Base-by-base conservation (phyloP, 108 stramenopile species). In the Nitzschia palea region DNA sequence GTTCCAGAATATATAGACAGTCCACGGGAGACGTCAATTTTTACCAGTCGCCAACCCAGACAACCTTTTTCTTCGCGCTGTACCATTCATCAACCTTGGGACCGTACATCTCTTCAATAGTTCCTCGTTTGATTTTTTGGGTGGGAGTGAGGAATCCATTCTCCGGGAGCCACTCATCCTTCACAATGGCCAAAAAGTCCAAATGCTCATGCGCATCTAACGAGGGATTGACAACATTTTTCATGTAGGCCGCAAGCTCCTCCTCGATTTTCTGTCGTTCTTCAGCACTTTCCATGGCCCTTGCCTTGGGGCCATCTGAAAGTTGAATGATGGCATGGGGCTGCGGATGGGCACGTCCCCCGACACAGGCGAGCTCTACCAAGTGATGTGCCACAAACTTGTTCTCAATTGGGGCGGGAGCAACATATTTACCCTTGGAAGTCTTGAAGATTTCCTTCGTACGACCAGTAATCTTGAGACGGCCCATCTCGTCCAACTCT, bases 381-480 rank as follows among this genome's bases (percentile, higher is more conserved):
- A 68, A 51, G 17, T 58, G 60, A 27, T 87, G 65, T 42, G 70
- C 65, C 35, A 87, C 83, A 57, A 81, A 72, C 44, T 71, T 43
- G 58, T 86, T 87, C 40, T 90, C 89, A 62, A 90, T 90, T 9
- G 89, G 89, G 34, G 89, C 86, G 17, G 89, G 89, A 33, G 86
- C 86, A 26, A 90, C 86, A 45, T 90, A 90, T 57, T 90, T 90
- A 4, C 89, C 89, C 68, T 90, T 90, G 43, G 82, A 76, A 50
- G 89, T 90, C 68, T 90, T 90, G 75, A 90, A 90, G 64, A 90
- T 87, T 47, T 90, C 89, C 78, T 90, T 90, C 44, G 86, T 87
- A 36, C 94, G 88, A 26, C 91, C 94, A 26, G 88, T 88, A 51
- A 95, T 91, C 71, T 90, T 89, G 70, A 95, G 85, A 55, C 87